A percentile compares a stretch with the other conserved stretches of the same genome.
These are phyloP conservation scores for Ochetophila trinervis DNA, from an alignment of 306 rosid species.

Conservation along the genomic window DNA sequence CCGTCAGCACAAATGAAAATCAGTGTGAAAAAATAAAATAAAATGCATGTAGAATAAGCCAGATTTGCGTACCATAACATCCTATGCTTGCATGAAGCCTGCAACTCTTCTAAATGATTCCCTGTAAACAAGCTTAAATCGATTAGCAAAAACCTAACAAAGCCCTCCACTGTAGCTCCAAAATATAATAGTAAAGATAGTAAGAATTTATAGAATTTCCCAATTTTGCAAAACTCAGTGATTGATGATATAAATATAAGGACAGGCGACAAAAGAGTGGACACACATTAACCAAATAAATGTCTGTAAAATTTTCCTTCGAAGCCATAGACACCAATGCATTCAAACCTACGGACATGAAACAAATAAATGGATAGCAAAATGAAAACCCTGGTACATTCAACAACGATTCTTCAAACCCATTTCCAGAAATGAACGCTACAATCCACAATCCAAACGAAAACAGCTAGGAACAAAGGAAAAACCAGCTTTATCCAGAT, in stretches of 20 bases:
- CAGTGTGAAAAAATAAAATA: background rate
- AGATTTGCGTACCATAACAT: background rate
- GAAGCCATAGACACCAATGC: constrained; percentile 37
- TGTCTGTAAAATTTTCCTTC: constrained; percentile 5
- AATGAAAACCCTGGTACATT: constrained; percentile 11
- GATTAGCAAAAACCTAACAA: background rate
- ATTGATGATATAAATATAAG: background rate
- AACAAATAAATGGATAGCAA: constrained; percentile 15
- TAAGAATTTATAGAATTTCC: background rate
- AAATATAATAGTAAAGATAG: constrained; percentile 1
- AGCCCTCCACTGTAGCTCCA: constrained; percentile 2
- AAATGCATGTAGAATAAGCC: background rate
- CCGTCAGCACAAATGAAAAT: background rate
- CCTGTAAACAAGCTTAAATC: background rate
- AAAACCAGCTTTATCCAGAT: constrained; percentile 18
- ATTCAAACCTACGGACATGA: constrained; percentile 23
- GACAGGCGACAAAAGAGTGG: background rate
- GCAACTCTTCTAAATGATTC: background rate
- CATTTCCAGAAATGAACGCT: constrained; percentile 16
- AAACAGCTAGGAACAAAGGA: background rate
- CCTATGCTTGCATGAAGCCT: background rate
- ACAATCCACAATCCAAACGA: background rate
- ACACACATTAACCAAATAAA: constrained; percentile 5
- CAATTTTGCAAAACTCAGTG: background rate
- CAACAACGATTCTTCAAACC: background rate